Evolutionary conservation across 164 flowering plant genomes (phyloP), one percentile per base, ranked within the genome.

Genomic region (Macadamia tetraphylla): DNA sequence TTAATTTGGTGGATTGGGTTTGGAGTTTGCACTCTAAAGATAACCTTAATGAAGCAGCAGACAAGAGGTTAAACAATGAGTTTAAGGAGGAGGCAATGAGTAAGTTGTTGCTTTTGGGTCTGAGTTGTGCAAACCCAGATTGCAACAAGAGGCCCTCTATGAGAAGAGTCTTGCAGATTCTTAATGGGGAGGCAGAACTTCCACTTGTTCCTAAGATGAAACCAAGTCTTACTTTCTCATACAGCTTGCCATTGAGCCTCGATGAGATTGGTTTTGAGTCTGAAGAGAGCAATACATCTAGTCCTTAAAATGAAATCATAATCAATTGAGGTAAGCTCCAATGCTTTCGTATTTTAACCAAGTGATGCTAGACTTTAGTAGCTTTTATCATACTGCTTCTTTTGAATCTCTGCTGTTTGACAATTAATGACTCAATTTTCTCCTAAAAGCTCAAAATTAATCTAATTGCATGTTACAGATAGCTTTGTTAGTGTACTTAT

Each of bases 1-100:
- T 86, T 71, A 90, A 92, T 78, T 77, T 92, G 81, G 96, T 89
- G 3, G 96, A 92, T 60, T 90, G 91, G 91, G 98, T 92, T 6
- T 92, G 96, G 98, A 79, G 75, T 13, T 60, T 87, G 68, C 70
- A 90, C 67, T 68, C 87, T 14, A 77, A 87, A 68, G 95, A 88
- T 31, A 86, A 65, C 68, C 76, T 92, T n/a, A 49, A 83, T 10
- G 88, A 83, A 60, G 95, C 97, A 6, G 90, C 83, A 1, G 98
- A 94, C 57, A 69, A 62, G 10, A 82, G 88, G 64, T 74, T 91
- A 87, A 82, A 75, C 23, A 89, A 88, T n/a, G 87, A 82, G 71
- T 88, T 80, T 60, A 70, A 81, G 0, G 80, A 79, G 67, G 86
- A 81, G 44, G 88, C 84, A 64, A 86, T 90, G 94, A 83, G 58